phyloP scores from a whole-genome alignment of 169 alveolate species.

The Blepharisma undulans region DNA sequence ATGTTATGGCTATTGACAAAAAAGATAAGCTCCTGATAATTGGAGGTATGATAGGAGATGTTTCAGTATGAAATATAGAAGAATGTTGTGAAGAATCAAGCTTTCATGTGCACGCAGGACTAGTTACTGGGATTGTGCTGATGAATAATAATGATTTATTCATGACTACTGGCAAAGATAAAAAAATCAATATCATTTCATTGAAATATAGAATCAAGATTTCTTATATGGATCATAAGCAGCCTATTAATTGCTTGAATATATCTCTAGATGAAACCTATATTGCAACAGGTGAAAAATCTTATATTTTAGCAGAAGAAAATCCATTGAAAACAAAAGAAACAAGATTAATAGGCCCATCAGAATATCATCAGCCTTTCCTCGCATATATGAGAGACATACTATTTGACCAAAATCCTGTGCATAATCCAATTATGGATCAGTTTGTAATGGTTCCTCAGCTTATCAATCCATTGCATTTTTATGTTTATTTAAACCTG shows the following conservation, averaged over 20 bases:
- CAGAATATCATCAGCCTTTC: not conserved
- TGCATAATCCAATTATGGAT: conserved; percentile 24
- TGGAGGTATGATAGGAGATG: conserved; percentile 7
- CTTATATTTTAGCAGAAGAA: not conserved
- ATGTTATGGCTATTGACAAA: not conserved
- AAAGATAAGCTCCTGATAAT: not conserved
- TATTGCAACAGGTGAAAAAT: not conserved
- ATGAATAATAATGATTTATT: not conserved
- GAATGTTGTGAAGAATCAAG: not conserved
- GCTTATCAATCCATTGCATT: not conserved
- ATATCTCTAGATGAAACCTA: not conserved
- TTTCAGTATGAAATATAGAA: not conserved
- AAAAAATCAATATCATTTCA: not conserved
- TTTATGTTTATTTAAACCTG: conserved; percentile 10
- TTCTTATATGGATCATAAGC: not conserved
- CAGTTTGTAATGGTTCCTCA: conserved; percentile 15
- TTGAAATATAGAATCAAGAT: not conserved
- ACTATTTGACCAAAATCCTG: not conserved
- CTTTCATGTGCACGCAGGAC: not conserved
- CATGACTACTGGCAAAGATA: not conserved
- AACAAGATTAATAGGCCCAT: not conserved
- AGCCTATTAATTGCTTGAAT: not conserved
- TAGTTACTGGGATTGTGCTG: not conserved
- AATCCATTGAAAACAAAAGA: not conserved
- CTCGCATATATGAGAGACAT: not conserved